These are phyloP conservation scores for Silene uniflora DNA, from an alignment of 148 eudicot species.

Conservation along the genomic window DNA sequence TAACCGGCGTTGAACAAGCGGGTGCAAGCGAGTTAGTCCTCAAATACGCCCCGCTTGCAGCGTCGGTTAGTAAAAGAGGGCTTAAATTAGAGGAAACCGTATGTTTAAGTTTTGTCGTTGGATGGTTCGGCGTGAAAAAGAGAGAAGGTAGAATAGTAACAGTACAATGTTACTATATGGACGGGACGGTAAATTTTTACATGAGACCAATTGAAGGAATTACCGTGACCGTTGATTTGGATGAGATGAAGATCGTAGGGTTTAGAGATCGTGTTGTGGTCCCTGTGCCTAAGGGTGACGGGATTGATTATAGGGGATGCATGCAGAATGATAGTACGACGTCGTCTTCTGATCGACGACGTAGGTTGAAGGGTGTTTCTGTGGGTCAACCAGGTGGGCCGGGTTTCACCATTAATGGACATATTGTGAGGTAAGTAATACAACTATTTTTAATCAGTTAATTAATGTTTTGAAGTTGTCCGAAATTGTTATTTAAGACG, in stretches of 20 bases:
- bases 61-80: slow-evolving; percentile 39
- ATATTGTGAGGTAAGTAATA: slow-evolving; percentile 12
- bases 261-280: slow-evolving; percentile 16
- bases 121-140: slow-evolving; percentile 45
- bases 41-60: too few species aligned
- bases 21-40: slow-evolving; percentile 32
- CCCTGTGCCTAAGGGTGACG: slow-evolving; percentile 16
- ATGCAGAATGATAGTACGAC: background rate
- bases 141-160: slow-evolving; percentile 12
- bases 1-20: slow-evolving; percentile 28
- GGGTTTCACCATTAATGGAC: slow-evolving; percentile 13
- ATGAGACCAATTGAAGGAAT: slow-evolving; percentile 27
- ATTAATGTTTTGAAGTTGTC: too few species aligned
- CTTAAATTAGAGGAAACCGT: slow-evolving; percentile 35
- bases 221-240: slow-evolving; percentile 14
- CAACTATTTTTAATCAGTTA: too few species aligned
- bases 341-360: background rate
- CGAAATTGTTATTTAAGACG: too few species aligned
- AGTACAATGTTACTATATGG: slow-evolving; percentile 12
- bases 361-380: background rate
- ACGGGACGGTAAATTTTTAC: slow-evolving; percentile 26
- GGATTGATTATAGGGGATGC: slow-evolving; percentile 14
- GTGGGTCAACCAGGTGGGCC: slow-evolving; percentile 4
- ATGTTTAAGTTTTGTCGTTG: slow-evolving; percentile 31
- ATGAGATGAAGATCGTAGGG: slow-evolving; percentile 22